Conservation (phyloP, 2,329 filamentous ascomycete species). For the Nakataea oryzae region DNA sequence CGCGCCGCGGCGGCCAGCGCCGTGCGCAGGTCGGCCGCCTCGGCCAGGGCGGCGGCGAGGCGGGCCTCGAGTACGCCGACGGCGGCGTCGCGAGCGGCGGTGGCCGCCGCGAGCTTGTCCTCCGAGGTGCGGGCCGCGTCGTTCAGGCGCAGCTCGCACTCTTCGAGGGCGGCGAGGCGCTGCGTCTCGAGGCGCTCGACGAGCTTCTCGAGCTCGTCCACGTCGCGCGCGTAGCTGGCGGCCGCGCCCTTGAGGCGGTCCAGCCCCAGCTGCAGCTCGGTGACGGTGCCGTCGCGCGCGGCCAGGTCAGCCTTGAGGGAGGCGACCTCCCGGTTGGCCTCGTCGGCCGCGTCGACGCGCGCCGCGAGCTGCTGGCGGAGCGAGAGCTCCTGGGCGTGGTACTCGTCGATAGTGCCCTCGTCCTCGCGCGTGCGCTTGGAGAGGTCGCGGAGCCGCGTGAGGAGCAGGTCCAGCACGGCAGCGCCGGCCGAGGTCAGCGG, state of each 20-base stretch:
- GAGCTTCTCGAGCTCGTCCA: constrained; percentile 40
- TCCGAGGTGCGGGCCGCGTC: background rate
- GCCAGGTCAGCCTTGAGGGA: constrained; percentile 13
- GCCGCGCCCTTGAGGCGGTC: constrained; percentile 40
- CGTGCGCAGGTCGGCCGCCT: constrained; percentile 24
- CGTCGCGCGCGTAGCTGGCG: constrained; percentile 41
- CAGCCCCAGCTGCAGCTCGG: constrained; percentile 38
- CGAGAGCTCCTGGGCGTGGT: constrained; percentile 43
- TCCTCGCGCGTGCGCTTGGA: constrained; percentile 32
- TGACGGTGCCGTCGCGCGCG: constrained; percentile 27
- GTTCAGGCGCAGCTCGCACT: constrained; percentile 22
- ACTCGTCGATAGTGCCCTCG: constrained; percentile 48
- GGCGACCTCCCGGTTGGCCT: constrained; percentile 26
- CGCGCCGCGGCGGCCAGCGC: constrained; percentile 27
- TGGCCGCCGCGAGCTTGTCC: constrained; percentile 8
- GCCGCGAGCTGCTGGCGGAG: constrained; percentile 46
- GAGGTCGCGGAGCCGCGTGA: constrained; percentile 38
- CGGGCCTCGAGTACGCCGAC: constrained; percentile 21
- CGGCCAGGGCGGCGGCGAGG: constrained; percentile 23
- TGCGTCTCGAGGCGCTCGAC: constrained; percentile 38
- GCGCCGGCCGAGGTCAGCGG: constrained; percentile 42
- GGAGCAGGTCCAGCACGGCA: constrained; percentile 43
- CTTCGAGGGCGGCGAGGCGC: constrained; percentile 35
- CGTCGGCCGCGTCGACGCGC: constrained; percentile 39
- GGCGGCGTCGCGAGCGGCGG: constrained; percentile 14